Evolutionary conservation across 345 rosid genomes (phyloP).

Genomic region (Triadica sebifera): DNA sequence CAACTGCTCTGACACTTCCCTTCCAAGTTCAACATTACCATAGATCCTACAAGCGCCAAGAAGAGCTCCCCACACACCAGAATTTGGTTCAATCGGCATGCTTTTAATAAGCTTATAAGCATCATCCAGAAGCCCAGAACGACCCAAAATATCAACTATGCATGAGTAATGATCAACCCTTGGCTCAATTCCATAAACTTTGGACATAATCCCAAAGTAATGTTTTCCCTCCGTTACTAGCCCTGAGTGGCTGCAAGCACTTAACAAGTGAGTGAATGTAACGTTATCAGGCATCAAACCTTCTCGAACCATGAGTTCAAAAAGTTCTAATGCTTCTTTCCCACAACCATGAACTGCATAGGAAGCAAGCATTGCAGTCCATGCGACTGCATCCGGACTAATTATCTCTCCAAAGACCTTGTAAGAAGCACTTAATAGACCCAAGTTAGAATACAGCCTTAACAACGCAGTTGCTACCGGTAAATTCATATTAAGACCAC

Average conservation of each 20-base stretch:
- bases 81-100: conserved; percentile 69
- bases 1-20: conserved; percentile 55
- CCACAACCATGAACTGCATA: conserved; percentile 69
- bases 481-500: conserved; percentile 36
- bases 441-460: conserved; percentile 57
- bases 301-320: conserved; percentile 49
- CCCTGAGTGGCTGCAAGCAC: conserved; percentile 75
- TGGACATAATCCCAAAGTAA: conserved; percentile 52
- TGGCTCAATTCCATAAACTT: conserved; percentile 40
- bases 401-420: conserved; percentile 45
- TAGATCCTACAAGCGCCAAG: conserved; percentile 69
- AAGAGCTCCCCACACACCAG: conserved; percentile 79
- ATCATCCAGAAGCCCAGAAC: conserved; percentile 54
- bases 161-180: conserved; percentile 71
- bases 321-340: conserved; percentile 49
- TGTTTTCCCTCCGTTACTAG: conserved; percentile 53
- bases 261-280: conserved; percentile 70
- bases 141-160: conserved; percentile 74
- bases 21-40: conserved; percentile 44
- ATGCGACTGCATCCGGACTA: conserved; percentile 56
- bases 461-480: conserved; percentile 44
- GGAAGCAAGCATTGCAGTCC: conserved; percentile 78
- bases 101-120: conserved; percentile 48
- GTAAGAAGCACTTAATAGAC: conserved; percentile 43
- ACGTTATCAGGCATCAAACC: conserved; percentile 64